Base-by-base conservation (phyloP, 176 grass and related monocot genomes). In the Thalia dealbata region DNA sequence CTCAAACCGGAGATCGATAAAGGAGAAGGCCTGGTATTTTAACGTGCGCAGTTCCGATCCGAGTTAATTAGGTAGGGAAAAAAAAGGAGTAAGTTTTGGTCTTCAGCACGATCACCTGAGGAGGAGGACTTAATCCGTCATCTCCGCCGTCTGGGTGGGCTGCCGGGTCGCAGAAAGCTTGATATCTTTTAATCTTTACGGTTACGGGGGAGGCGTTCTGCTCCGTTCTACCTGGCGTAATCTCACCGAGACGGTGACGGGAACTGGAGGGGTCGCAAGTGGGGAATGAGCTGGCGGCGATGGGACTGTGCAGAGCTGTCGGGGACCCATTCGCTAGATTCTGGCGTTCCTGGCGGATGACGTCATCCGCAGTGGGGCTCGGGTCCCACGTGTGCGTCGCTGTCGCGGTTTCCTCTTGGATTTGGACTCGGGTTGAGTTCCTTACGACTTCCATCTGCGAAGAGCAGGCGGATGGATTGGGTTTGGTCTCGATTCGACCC, bases 201-300 rank as follows among this genome's bases (percentile, higher is more conserved):
- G n/a, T n/a, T n/a, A n/a, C n/a, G n/a, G 35, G 30, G 19, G 7
- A 10, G 13, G 28, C 13, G 15, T 11, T 12, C 54, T 0, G 10
- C 8, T 4, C 6, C 13, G 15, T 11, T 12, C 54, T 0, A 3
- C 8, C 11, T 7, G 6, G 13, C 29, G 58, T 64, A 28, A 62
- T 56, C n/a, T 75, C 38, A 75, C 58, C 73, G 13, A 18, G 10
- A 15, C 0, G 55, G 73, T 27, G 73, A 62, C 32, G 54, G 56
- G 4, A 75, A 21, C 1, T 19, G 45, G 45, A 13, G 7, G 19
- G 21, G 21, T 32, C 3, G 6, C 15, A 42, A 59, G 54, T 74
- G 65, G 56, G 14, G 73, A 62, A 48, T 61, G 56, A 75, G 73
- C 73, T 75, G 73, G 73, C 54, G 73, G 35, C 73, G 41, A 61